Evolutionary conservation across 2,329 filamentous ascomycete genomes (phyloP), one percentile per base, ranked within the genome.

Genomic region (Alternaria gaisen): DNA sequence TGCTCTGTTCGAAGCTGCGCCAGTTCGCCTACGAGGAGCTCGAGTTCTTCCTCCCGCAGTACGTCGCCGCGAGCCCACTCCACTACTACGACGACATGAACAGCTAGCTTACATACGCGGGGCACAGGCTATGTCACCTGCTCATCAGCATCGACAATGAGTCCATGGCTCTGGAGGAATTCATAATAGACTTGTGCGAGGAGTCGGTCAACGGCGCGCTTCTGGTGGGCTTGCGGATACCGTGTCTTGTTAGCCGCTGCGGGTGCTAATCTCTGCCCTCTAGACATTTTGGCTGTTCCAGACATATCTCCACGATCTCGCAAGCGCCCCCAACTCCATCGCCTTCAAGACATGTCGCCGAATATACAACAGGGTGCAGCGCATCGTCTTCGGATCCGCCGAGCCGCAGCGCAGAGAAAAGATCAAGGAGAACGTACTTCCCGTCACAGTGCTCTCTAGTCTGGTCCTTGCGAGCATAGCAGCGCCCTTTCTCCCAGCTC

Each of bases 231-330:
- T 46, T 56, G 42, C 32, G 42, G 59, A 64, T 60, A 67, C 60
- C 62, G 51, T 67, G 59, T 59, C 53, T 60, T 57, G 57, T 62
- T 68, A 65, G 74, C 70, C 66, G 70, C 55, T 44, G 38, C 38
- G 18, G 51, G 40, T 55, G 67, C 71, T 76, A 73, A 76, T 47
- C 40, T 53, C 28, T n/a, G 36, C 55, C 42, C 46, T 43, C 53
- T 73, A 95, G 92, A 94, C 92, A 36, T 95, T 95, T 79, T 95
- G 92, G 92, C 86, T 95, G 53, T 93, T 95, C 79, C 92, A 95
- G 80, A 94, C 91, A 5, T 94, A 95, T 75, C 87, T 95, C 30
- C 90, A 92, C 82, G 92, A 95, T 76, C 87, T 95, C 64, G 87
- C 91, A 56, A 83, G 85, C 72, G 91, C 90, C 60, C 92, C 92